Base-by-base conservation (phyloP, 169 alveolate species). In the Cryptosporidium muris region DNA sequence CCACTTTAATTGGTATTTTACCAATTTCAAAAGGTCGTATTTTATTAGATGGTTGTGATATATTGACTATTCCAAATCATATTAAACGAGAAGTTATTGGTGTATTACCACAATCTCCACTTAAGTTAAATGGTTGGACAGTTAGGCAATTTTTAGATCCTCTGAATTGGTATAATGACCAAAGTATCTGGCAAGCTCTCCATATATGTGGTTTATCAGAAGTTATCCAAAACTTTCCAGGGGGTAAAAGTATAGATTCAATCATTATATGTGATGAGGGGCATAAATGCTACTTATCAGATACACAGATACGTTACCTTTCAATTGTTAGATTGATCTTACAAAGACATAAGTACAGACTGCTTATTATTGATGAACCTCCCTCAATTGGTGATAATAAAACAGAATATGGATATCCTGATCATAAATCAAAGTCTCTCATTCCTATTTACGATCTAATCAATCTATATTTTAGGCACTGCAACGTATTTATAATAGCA, bases 131-230 rank as follows among this genome's bases (percentile, higher is more conserved):
- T 40, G 43, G 38, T 42, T 68, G 82, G 82, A 40, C 82, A 36
- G 45, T 68, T 68, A 36, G 60, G 56, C 52, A 68, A 36, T 68
- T 54, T 40, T n/a, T 68, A 47, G 82, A 68, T 54, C 82, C 82
- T 2, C 56, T 25, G 38, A 14, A 4, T 42, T 40, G 40, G 12
- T 47, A 54, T 42, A n/a, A 6, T 42, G 38, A 54, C 6, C 40
- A 56, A 16, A 11, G 16, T n/a, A 68, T 68, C 11, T 9, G 52
- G 1, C 51, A 37, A 11, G 66, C 38, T 2, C 37, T 68, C 14
- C 52, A 68, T 40, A 16, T 68, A 12, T 40, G 67, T 2, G 60
- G 60, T 40, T 38, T 68, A 7, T 43, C 38, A 47, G 4, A 68
- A 2, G 48, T 56, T 12, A 53, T 68, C 9, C 12, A 68, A n/a